Conservation (phyloP, 192 early-diverging fungal species). For the Coemansia guatemalensis region DNA sequence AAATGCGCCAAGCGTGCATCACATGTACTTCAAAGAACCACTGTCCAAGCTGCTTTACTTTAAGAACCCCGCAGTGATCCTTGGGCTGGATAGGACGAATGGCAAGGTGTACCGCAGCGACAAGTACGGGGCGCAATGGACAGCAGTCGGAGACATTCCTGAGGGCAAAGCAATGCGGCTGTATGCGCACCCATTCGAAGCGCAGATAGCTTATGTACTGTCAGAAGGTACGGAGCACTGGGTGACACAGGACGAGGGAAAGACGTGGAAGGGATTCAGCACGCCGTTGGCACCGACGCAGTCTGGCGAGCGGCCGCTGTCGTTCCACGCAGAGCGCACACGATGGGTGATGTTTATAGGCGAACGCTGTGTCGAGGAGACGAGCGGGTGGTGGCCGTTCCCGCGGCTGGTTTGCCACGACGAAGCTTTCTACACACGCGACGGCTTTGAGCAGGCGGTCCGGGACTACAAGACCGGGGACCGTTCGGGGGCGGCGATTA, state of each 20-base stretch:
- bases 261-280: slow-evolving; percentile 45
- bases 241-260: slow-evolving; percentile 52
- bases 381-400: slow-evolving; percentile 52
- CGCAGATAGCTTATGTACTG: slow-evolving; percentile 52
- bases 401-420: slow-evolving; percentile 57
- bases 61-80: slow-evolving; percentile 34
- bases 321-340: slow-evolving; percentile 70
- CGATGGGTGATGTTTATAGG: slow-evolving; percentile 68
- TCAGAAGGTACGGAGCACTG: slow-evolving; percentile 37
- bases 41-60: slow-evolving; percentile 51
- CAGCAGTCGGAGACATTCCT: slow-evolving; percentile 46
- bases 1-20: slow-evolving; percentile 27
- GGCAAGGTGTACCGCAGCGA: slow-evolving; percentile 61
- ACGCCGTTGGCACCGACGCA: slow-evolving; percentile 38
- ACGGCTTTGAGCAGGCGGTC: slow-evolving; percentile 63
- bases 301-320: slow-evolving; percentile 44
- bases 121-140: slow-evolving; percentile 70
- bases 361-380: slow-evolving; percentile 53
- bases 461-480: slow-evolving; percentile 56
- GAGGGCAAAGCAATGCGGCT: slow-evolving; percentile 50
- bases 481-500: slow-evolving; percentile 20
- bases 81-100: slow-evolving; percentile 56
- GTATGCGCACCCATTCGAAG: slow-evolving; percentile 67
- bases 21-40: slow-evolving; percentile 39
- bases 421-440: slow-evolving; percentile 65